These are phyloP conservation scores for Avena eriantha DNA, from an alignment of 176 grass and related monocot species.

Conservation along the genomic window DNA sequence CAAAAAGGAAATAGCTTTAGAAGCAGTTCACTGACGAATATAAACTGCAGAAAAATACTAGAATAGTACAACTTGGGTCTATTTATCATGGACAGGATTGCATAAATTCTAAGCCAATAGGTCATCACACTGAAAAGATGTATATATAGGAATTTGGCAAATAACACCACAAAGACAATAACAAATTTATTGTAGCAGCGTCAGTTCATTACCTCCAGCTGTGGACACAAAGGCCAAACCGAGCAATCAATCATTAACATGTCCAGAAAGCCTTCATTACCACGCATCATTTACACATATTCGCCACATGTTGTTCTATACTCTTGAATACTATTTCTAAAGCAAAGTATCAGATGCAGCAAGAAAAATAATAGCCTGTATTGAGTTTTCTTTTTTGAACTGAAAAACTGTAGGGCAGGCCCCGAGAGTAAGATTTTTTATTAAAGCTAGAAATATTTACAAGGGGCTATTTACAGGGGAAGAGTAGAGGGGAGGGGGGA, in stretches of 20 bases:
- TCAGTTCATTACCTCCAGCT: not conserved
- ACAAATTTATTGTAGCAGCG: not conserved
- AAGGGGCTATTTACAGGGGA: no score
- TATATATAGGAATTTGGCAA: not conserved
- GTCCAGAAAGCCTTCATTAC: not conserved
- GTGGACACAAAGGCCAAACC: not conserved
- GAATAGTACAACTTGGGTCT: not conserved
- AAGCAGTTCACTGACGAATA: not conserved
- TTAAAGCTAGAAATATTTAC: no score
- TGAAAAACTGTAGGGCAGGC: no score
- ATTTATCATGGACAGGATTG: not conserved
- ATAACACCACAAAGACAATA: not conserved
- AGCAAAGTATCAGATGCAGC: not conserved
- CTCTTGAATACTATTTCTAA: not conserved
- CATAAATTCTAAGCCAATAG: not conserved
- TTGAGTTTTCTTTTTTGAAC: no score
- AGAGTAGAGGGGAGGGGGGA: no score
- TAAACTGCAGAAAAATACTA: conserved; percentile 6
- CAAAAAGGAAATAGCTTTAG: conserved; percentile 27
- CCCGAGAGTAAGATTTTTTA: no score
- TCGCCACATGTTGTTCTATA: not conserved
- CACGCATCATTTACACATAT: not conserved
- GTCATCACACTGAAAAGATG: not conserved
- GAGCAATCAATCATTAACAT: not conserved
- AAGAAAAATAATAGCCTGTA: not conserved